phyloP scores from a whole-genome alignment of 228 moss, liverwort and hornwort genomes.

The Sphagnum fallax region DNA sequence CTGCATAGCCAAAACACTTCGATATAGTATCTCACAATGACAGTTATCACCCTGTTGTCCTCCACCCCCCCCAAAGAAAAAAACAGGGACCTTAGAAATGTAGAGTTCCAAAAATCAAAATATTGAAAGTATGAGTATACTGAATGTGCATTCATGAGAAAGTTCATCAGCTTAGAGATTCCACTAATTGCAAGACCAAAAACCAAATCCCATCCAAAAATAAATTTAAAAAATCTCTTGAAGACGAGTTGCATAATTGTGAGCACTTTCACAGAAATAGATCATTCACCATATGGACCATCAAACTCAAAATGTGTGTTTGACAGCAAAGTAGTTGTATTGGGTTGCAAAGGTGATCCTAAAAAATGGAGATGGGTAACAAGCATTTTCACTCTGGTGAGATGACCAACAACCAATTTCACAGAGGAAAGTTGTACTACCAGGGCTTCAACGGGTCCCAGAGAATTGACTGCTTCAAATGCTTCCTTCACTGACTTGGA shows the following conservation, averaged over 20 bases:
- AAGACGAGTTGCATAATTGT: no score
- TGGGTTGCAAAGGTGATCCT: neutral
- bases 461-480: slow-evolving; percentile 27
- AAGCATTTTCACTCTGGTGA: neutral
- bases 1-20: slow-evolving; percentile 5
- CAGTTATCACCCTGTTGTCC: no score
- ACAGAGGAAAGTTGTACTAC: neutral
- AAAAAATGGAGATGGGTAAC: neutral
- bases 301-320: no score
- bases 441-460: slow-evolving; percentile 22
- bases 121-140: neutral
- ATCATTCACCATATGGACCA: neutral
- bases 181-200: no score
- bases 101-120: neutral
- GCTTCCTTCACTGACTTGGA: slow-evolving; percentile 22
- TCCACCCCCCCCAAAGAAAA: no score
- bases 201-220: no score
- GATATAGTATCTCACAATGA: no score
- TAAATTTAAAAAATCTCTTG: no score
- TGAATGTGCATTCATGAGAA: neutral
- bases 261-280: neutral
- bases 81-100: no score
- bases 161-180: neutral
- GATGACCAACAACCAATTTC: no score
- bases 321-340: no score